phyloP scores from a whole-genome alignment of 352 stramenopile genomes.

The Phytophthora cryptogea region DNA sequence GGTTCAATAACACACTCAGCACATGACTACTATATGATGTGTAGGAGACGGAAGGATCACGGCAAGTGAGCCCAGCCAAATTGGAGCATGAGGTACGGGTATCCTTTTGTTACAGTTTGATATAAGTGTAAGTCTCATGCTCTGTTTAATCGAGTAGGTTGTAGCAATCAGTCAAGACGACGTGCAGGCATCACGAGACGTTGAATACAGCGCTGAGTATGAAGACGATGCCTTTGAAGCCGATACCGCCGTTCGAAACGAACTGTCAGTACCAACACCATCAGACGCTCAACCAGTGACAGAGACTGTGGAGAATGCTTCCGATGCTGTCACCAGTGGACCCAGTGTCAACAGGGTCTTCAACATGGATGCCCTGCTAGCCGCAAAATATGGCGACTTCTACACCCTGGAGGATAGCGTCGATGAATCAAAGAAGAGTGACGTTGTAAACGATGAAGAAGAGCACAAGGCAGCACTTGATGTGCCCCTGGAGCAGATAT shows the following conservation, averaged over 20 bases:
- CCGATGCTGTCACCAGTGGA: constrained; percentile 1
- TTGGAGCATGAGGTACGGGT: constrained; percentile 6
- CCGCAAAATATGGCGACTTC: constrained; percentile 40
- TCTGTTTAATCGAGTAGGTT: constrained; percentile 2
- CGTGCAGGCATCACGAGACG: neutral
- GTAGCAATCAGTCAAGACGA: neutral
- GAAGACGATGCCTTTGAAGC: constrained; percentile 53
- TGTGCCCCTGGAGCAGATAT: neutral
- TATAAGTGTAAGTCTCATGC: neutral
- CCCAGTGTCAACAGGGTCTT: constrained; percentile 3
- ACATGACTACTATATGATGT: neutral
- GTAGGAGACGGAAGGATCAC: constrained; percentile 24
- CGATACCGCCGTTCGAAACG: constrained; percentile 3
- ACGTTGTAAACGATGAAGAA: constrained; percentile 2
- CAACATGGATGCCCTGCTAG: constrained; percentile 31
- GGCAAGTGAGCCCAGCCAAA: neutral
- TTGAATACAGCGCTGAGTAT: constrained; percentile 36
- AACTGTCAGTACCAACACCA: constrained; percentile 1
- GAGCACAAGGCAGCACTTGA: constrained; percentile 4
- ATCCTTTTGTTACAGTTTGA: neutral
- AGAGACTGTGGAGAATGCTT: constrained; percentile 5
- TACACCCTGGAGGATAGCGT: constrained; percentile 22
- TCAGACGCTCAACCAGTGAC: constrained; percentile 2
- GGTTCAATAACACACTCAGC: neutral
- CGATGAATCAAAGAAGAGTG: constrained; percentile 1